Evolutionary conservation across 768 basidiomycete genomes (phyloP).

Genomic region (Russula ochroleuca): DNA sequence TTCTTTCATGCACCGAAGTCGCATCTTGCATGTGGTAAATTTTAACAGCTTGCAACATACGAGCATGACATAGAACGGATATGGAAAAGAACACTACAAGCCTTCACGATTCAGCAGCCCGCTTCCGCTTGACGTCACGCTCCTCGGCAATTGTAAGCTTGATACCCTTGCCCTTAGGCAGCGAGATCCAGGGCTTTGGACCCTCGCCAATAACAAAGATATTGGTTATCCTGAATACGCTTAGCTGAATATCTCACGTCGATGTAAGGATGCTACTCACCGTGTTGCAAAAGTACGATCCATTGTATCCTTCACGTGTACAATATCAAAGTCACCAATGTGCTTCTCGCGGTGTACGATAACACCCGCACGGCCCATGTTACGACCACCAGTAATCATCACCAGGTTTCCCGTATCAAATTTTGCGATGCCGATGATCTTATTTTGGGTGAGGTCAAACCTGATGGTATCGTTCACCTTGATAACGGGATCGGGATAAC

Average conservation of each 20-base stretch:
- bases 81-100: conserved; percentile 13
- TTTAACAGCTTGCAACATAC: conserved; percentile 31
- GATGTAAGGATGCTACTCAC: conserved; percentile 43
- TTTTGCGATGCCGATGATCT: conserved; percentile 89
- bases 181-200: conserved; percentile 90
- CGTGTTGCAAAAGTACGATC: conserved; percentile 97
- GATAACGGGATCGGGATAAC: conserved; percentile 96
- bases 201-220: conserved; percentile 98
- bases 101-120: conserved; percentile 55
- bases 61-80: conserved; percentile 30
- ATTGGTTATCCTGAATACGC: conserved; percentile 71
- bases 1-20: background rate
- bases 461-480: conserved; percentile 96
- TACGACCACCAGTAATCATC: conserved; percentile 98
- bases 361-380: conserved; percentile 98
- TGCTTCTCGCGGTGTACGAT: conserved; percentile 98
- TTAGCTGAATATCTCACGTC: background rate
- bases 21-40: conserved; percentile 16
- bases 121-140: conserved; percentile 86
- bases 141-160: conserved; percentile 97
- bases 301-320: conserved; percentile 93
- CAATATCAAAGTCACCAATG: conserved; percentile 97
- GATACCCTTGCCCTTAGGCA: conserved; percentile 96
- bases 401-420: conserved; percentile 98
- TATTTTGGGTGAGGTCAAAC: conserved; percentile 91